Base-by-base conservation (phyloP, 495 filamentous ascomycete genomes). In the Pseudomonodictys pantanalensis region DNA sequence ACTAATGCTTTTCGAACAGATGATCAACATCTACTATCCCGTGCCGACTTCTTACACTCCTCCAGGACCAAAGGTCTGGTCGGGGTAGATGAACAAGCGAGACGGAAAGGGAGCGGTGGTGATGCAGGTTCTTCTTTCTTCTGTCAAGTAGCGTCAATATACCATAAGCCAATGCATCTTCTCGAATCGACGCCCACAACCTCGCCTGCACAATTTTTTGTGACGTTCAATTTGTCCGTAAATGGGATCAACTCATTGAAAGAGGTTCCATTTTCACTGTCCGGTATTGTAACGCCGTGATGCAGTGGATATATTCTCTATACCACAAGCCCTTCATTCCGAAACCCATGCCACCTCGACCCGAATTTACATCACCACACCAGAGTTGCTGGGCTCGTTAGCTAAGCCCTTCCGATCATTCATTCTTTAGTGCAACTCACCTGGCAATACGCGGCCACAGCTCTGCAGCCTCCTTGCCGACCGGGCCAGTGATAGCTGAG, bases 401-500 rank as follows among this genome's bases (percentile, higher is more conserved):
- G n/a, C n/a, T n/a, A n/a, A 93, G 93, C 89, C 92, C 56, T 30
- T 58, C 9, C 22, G 42, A 15, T 60, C 51, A 47, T 60, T 50
- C n/a, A 43, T 7, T 54, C 39, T 42, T 17, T 12, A 8, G 12
- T 25, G 44, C 9, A 23, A n/a, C 11, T 11, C 29, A 8, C n/a
- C 30, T 29, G 41, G 25, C 29, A 35, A 38, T 45, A 23, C 87
- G 77, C 76, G 93, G 93, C 93, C 93, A 98, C 73, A 97, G 84
- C 81, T 98, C 93, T 77, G 93, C 93, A 76, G 93, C 95, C 79
- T 98, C 93, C 87, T 98, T 99, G 75, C 95, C 93, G 74, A 99
- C 95, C 54, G 95, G 95, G 56, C 93, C 93, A 67, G 93, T 99
- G 74, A 99, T 97, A 76, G 93, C 93, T 61, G 90, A 95, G 73